Conservation (phyloP, 106 monocot genomes). For the Dioscorea dumetorum region DNA sequence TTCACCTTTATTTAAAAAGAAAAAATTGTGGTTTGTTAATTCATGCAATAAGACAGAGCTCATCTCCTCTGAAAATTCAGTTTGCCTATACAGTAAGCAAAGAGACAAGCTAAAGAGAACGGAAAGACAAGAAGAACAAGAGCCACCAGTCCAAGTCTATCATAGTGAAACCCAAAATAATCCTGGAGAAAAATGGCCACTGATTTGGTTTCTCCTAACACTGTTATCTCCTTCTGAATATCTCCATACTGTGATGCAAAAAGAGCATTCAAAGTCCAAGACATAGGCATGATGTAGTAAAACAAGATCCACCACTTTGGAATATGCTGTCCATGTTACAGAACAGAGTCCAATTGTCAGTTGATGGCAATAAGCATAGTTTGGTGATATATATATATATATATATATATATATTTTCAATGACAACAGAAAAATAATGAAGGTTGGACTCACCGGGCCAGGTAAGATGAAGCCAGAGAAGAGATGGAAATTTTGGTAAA, state of each 20-base stretch:
- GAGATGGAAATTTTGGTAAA: too few species aligned
- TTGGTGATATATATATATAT: too few species aligned
- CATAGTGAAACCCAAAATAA: conserved; percentile 52
- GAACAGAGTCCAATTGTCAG: neutral
- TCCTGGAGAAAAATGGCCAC: conserved; percentile 45
- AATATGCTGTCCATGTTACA: conserved; percentile 42
- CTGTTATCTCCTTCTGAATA: conserved; percentile 21
- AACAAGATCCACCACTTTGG: conserved; percentile 87
- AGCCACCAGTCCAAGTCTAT: conserved; percentile 32
- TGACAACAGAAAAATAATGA: too few species aligned
- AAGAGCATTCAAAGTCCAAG: conserved; percentile 55
- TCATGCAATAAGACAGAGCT: too few species aligned
- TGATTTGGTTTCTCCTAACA: conserved; percentile 48
- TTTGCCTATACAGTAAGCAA: conserved; percentile 11
- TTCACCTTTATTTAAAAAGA: too few species aligned
- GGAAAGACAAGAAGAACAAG: conserved; percentile 29
- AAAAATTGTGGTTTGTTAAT: too few species aligned
- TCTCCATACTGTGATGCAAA: conserved; percentile 72
- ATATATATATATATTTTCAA: too few species aligned
- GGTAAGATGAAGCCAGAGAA: too few species aligned
- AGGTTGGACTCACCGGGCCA: too few species aligned
- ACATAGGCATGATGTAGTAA: conserved; percentile 46
- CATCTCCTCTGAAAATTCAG: too few species aligned
- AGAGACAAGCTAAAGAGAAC: conserved; percentile 42
- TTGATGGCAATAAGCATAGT: too few species aligned